phyloP scores from a whole-genome alignment of 2,329 filamentous ascomycete species.

The Epichloe hybrida region DNA sequence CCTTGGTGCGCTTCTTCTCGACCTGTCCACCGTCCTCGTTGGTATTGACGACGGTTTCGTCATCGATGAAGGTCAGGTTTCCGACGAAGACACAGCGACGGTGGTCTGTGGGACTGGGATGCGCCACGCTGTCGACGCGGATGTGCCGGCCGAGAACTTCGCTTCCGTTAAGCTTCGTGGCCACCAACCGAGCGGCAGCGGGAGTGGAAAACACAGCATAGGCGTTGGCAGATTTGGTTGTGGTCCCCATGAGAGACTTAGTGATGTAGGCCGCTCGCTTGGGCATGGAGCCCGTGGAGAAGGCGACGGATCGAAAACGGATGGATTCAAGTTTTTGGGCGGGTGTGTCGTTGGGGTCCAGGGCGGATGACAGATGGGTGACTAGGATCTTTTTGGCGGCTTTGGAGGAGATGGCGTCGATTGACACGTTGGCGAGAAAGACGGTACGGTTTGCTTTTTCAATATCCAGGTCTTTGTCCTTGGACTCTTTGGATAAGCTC shows the following conservation, averaged over 20 bases:
- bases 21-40: slow-evolving; percentile 52
- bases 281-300: slow-evolving; percentile 60
- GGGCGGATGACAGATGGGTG: slow-evolving; percentile 63
- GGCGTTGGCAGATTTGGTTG: slow-evolving; percentile 85
- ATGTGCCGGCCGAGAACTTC: slow-evolving; percentile 77
- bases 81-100: slow-evolving; percentile 91
- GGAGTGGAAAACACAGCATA: slow-evolving; percentile 79
- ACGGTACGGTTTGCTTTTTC: slow-evolving; percentile 84
- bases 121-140: slow-evolving; percentile 79
- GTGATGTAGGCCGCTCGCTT: slow-evolving; percentile 93
- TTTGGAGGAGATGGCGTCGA: slow-evolving; percentile 69
- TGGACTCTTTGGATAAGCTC: slow-evolving; percentile 38
- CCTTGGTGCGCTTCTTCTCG: slow-evolving; percentile 59
- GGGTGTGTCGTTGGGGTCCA: slow-evolving; percentile 37
- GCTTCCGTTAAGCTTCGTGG: slow-evolving; percentile 67
- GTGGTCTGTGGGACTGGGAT: slow-evolving; percentile 71
- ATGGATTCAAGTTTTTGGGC: slow-evolving; percentile 75
- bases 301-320: slow-evolving; percentile 87
- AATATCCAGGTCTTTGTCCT: slow-evolving; percentile 51
- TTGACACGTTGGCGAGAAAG: slow-evolving; percentile 85
- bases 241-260: slow-evolving; percentile 78
- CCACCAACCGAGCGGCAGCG: slow-evolving; percentile 62
- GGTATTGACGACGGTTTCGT: slow-evolving; percentile 60
- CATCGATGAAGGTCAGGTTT: slow-evolving; percentile 90
- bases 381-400: slow-evolving; percentile 64